Conservation (phyloP, 2,329 filamentous ascomycete genomes). For the Ophiostoma novo-ulmi region DNA sequence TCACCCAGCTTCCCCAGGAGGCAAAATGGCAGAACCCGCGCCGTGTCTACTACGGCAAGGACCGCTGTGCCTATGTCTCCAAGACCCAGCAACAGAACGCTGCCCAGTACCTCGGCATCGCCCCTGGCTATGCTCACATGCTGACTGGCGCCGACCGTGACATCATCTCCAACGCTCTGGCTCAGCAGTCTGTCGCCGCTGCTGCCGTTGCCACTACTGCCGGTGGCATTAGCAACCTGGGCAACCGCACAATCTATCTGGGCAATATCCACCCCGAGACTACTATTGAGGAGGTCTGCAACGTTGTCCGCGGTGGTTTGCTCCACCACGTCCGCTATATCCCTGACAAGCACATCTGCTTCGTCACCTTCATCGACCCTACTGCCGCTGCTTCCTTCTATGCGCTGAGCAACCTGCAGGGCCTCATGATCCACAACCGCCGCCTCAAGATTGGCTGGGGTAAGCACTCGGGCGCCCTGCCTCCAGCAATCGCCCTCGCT, state of each 20-base stretch:
- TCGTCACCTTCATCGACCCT: slow-evolving; percentile 98
- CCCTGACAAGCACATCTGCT: slow-evolving; percentile 99
- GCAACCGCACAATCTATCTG: slow-evolving; percentile 94
- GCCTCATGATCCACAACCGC: slow-evolving; percentile 98
- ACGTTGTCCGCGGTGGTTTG: slow-evolving; percentile 90
- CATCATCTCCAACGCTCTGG: slow-evolving; percentile 90
- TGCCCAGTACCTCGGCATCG: slow-evolving; percentile 94
- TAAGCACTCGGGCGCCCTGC: slow-evolving; percentile 94
- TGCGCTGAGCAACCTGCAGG: slow-evolving; percentile 92
- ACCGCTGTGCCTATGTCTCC: slow-evolving; percentile 95
- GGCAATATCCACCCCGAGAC: slow-evolving; percentile 99
- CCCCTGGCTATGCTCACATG: slow-evolving; percentile 92
- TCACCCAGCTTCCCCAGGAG: slow-evolving; percentile 92
- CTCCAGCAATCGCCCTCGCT: slow-evolving; percentile 89
- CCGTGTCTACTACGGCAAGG: slow-evolving; percentile 97
- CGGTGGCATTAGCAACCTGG: slow-evolving; percentile 93
- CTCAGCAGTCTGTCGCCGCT: slow-evolving; percentile 94
- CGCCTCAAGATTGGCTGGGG: slow-evolving; percentile 98
- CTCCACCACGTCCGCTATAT: slow-evolving; percentile 98
- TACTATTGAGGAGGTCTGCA: slow-evolving; percentile 98
- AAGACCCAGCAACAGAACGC: slow-evolving; percentile 99
- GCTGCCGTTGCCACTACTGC: slow-evolving; percentile 95
- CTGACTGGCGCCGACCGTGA: slow-evolving; percentile 94
- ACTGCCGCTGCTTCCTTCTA: slow-evolving; percentile 98
- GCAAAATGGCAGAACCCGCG: slow-evolving; percentile 93